These are phyloP conservation scores for Nitzschia sp. DNA, from an alignment of 108 stramenopile genomes.

Conservation along the genomic window DNA sequence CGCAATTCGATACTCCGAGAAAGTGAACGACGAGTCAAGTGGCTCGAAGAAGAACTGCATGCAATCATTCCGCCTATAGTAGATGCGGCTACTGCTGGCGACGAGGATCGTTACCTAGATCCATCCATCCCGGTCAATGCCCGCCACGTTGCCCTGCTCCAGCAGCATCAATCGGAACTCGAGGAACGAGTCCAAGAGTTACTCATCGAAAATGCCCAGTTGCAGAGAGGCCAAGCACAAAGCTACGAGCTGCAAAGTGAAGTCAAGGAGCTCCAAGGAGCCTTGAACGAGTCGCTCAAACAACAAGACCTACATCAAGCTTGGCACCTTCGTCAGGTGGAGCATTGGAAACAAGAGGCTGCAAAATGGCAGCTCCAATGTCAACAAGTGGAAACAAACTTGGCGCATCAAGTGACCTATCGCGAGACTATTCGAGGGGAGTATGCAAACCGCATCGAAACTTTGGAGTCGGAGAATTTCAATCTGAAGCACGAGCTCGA, in stretches of 20 bases:
- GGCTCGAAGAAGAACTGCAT: slow-evolving; percentile 8
- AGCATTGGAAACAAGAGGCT: slow-evolving; percentile 4
- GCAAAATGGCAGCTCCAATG: background rate
- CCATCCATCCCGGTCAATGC: background rate
- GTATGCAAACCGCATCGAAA: background rate
- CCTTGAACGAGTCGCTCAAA: slow-evolving; percentile 1
- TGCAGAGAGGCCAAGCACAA: slow-evolving; percentile 1
- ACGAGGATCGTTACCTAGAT: background rate
- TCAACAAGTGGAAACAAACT: background rate
- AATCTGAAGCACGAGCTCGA: background rate
- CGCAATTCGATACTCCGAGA: background rate
- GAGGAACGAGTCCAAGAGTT: slow-evolving; percentile 19
- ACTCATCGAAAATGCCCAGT: background rate
- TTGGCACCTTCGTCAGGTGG: background rate
- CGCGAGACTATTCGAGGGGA: slow-evolving; percentile 10
- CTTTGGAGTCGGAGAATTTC: slow-evolving; percentile 1
- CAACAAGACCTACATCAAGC: background rate
- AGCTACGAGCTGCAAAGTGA: background rate
- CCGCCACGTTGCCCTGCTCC: slow-evolving; percentile 7
- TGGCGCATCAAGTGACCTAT: background rate
- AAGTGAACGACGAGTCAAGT: slow-evolving; percentile 9
- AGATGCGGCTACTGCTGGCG: background rate
- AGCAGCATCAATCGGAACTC: slow-evolving; percentile 5
- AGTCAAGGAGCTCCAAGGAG: slow-evolving; percentile 2
- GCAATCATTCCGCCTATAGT: background rate